phyloP scores from a whole-genome alignment of 2,329 filamentous ascomycete species.

The Sodiomyces alkalinus region DNA sequence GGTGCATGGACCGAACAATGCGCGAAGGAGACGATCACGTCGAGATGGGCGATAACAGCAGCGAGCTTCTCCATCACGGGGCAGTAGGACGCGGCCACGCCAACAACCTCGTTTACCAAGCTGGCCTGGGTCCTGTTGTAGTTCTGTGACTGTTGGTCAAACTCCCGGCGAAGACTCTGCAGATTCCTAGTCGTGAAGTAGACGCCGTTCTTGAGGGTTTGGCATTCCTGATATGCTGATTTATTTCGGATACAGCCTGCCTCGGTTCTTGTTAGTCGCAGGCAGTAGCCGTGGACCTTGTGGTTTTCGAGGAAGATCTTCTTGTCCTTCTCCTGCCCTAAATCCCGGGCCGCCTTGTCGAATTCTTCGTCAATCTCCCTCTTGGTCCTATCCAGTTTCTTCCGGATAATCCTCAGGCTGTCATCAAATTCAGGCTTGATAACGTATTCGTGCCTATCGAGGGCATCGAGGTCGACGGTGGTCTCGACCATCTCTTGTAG shows the following conservation, averaged over 20 bases:
- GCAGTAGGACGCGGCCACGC: conserved; percentile 85
- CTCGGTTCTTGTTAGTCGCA: conserved; percentile 82
- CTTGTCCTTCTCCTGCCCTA: conserved; percentile 89
- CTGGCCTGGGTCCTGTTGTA: conserved; percentile 92
- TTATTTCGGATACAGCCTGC: conserved; percentile 89
- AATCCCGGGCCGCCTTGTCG: conserved; percentile 57
- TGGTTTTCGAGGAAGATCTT: conserved; percentile 97
- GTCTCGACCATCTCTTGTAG: conserved; percentile 98
- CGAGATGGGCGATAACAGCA: conserved; percentile 77
- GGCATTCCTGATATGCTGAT: conserved; percentile 79
- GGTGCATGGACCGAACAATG: conserved; percentile 90
- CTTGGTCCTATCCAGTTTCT: conserved; percentile 74
- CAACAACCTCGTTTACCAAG: conserved; percentile 81
- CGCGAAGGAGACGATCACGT: conserved; percentile 88
- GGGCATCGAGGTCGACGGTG: conserved; percentile 85
- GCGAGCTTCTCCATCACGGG: conserved; percentile 84
- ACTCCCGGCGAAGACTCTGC: conserved; percentile 69
- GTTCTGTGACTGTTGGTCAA: conserved; percentile 84
- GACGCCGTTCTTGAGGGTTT: conserved; percentile 96
- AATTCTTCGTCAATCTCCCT: conserved; percentile 77
- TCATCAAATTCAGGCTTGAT: conserved; percentile 99
- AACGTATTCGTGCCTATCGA: conserved; percentile 95
- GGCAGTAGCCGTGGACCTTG: conserved; percentile 90
- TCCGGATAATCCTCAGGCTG: conserved; percentile 69
- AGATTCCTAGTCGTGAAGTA: conserved; percentile 87